Evolutionary conservation across 352 stramenopile species (phyloP).

Genomic region (Thraustotheca clavata): DNA sequence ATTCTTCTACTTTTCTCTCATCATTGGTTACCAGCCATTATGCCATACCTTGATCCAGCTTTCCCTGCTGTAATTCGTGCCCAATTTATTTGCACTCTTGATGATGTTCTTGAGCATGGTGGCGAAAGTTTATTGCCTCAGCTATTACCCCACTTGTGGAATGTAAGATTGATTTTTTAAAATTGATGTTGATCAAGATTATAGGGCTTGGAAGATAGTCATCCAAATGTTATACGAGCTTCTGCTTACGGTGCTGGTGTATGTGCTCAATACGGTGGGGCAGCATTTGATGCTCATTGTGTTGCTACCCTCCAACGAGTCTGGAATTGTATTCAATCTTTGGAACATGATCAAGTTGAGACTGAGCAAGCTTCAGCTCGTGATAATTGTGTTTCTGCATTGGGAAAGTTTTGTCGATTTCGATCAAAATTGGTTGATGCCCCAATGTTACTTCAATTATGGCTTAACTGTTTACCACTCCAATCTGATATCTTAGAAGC

Average conservation of each 20-base stretch:
- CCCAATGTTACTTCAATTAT: conserved; percentile 55
- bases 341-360: conserved; percentile 17
- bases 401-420: conserved; percentile 66
- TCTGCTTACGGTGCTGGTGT: conserved; percentile 77
- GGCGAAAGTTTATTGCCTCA: conserved; percentile 52
- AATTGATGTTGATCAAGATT: conserved; percentile 20
- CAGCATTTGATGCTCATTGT: conserved; percentile 62
- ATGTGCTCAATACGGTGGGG: conserved; percentile 67
- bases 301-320: conserved; percentile 47
- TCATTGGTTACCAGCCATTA: conserved; percentile 57
- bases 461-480: conserved; percentile 76
- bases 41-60: conserved; percentile 47
- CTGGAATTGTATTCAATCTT: conserved; percentile 17
- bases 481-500: conserved; percentile 71
- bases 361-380: conserved; percentile 38
- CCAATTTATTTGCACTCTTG: conserved; percentile 82
- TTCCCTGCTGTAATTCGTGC: conserved; percentile 54
- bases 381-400: conserved; percentile 74
- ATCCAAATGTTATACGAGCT: conserved; percentile 55
- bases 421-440: conserved; percentile 49
- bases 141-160: conserved; percentile 55
- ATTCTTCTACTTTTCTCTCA: conserved; percentile 73
- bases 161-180: background rate
- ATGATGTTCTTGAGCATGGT: conserved; percentile 84
- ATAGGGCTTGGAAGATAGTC: conserved; percentile 56